phyloP scores from a whole-genome alignment of 1,284 basidiomycete genomes.

The Ganoderma boninense region DNA sequence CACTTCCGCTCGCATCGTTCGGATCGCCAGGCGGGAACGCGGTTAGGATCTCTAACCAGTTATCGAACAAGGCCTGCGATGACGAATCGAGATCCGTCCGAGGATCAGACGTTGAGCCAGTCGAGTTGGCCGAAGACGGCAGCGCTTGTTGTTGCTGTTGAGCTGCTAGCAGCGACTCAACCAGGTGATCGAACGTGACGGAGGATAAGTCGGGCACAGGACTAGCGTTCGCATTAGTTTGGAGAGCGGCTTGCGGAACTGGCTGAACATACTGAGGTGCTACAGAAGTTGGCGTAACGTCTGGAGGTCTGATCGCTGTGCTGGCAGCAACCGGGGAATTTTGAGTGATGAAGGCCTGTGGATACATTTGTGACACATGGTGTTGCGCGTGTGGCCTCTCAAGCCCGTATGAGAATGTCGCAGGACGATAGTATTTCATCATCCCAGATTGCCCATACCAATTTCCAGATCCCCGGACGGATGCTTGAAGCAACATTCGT shows the following conservation, averaged over 20 bases:
- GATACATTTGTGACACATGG: constrained; percentile 17
- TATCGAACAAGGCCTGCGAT: constrained; percentile 31
- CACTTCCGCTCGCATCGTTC: constrained; percentile 20
- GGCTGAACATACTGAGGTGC: not conserved
- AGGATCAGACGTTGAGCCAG: not conserved
- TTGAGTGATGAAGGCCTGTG: not conserved
- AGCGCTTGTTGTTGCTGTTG: constrained; percentile 25
- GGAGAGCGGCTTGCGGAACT: not conserved
- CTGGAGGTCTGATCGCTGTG: not conserved
- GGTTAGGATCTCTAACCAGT: constrained; percentile 34
- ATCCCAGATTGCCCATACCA: constrained; percentile 12
- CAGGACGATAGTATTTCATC: constrained; percentile 46
- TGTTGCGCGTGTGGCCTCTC: constrained; percentile 22
- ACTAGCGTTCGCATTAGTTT: not conserved
- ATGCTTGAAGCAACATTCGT: not conserved
- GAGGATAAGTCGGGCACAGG: constrained; percentile 10
- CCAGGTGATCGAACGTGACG: constrained; percentile 29
- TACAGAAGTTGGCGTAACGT: too few species aligned
- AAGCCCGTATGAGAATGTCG: constrained; percentile 38
- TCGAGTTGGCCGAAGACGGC: not conserved
- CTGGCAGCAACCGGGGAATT: not conserved
- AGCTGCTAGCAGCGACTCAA: constrained; percentile 27
- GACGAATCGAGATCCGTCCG: not conserved
- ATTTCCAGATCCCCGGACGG: not conserved
- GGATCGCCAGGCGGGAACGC: constrained; percentile 37